Base-by-base conservation (phyloP, 495 filamentous ascomycete species). In the Chaetomium cochliodes region DNA sequence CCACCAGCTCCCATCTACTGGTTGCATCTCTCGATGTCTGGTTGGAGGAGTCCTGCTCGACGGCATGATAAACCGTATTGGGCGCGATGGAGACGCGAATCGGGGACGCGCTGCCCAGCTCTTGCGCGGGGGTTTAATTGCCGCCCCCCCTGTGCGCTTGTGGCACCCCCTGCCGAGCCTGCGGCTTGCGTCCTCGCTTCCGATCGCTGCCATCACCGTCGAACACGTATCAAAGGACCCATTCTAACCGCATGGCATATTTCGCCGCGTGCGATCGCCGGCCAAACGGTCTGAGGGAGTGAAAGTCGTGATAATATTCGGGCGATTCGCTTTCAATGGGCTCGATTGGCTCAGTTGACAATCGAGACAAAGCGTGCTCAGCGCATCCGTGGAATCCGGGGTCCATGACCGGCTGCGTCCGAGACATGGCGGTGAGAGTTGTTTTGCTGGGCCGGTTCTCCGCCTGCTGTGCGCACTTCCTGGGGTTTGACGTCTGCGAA, bases 71-170 rank as follows among this genome's bases (percentile, higher is more conserved):
- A 39, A 56, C 22, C 64, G 62, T 13, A 69, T 66, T 61, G 47
- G 58, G 60, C 69, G 64, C 65, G 67, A 69, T 65, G 26, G 58
- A 25, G 33, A 70, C 69, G 66, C 69, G 71, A 65, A 73, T 63
- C 66, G 46, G 61, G 13, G 58, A 65, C 69, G 67, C 69, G 69
- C 65, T 49, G 53, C 20, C 25, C 30, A 62, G 64, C 54, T 50
- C 18, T 60, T 65, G 67, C 63, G 64, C 67, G 57, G 67, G 37
- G 23, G 67, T 73, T 72, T 68, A 67, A 70, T 73, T 72, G 59
- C n/a, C 25, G 12, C 57, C 69, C 64, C 64, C 63, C 55, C 58
- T 55, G 47, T 28, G 39, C 59, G 46, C 47, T 52, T 37, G 53
- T 37, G 53, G 62, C 47, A 33, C 11, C 64, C 64, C 58, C 65